Evolutionary conservation across 257 asterid genomes (phyloP), one percentile per base, ranked within the genome.

Genomic region (Solanum dulcamara): DNA sequence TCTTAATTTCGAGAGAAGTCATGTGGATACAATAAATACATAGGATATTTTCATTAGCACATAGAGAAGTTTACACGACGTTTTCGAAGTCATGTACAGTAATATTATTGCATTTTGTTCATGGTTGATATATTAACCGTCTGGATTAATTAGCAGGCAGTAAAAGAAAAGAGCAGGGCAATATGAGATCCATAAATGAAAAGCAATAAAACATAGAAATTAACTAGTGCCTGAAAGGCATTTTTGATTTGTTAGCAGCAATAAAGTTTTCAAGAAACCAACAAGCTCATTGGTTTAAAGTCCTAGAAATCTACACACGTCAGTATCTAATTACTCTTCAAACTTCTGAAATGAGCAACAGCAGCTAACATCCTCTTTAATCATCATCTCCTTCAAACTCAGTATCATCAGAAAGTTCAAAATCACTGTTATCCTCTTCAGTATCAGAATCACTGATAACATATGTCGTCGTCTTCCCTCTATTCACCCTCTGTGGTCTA

Each of bases 371-470:
- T 20, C 57, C 71, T 86, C 28, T 22, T 24, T 22, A 88, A 7
- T 89, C 85, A 10, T 87, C 91, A 37, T 91, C 94, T 35, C 85
- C 91, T 57, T 64, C 55, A 22, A 90, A 93, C 57, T 94, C 98
- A 40, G 91, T 89, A 57, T 88, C 88, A 72, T 88, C 92, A 38
- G 84, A 57, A 64, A 85, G 85, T 84, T 86, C 92, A 84, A 57
- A 55, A n/a, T 51, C 91, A 20, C 64, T 88, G 42, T 85, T 88
- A 42, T 84, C 89, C 33, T 83, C 72, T 10, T 90, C 98, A n/a
- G 86, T 83, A 59, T 93, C 98, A 59, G 96, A 90, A 71, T 93
- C 98, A 86, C 98, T 94, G 60, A 96, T 80, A 30, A 93, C 92
- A 50, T 93, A 93, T 1, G 68, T 90, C 10, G 86, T 77, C 89